phyloP scores from a whole-genome alignment of 176 grass and related monocot genomes.

The Hordeum marinum region DNA sequence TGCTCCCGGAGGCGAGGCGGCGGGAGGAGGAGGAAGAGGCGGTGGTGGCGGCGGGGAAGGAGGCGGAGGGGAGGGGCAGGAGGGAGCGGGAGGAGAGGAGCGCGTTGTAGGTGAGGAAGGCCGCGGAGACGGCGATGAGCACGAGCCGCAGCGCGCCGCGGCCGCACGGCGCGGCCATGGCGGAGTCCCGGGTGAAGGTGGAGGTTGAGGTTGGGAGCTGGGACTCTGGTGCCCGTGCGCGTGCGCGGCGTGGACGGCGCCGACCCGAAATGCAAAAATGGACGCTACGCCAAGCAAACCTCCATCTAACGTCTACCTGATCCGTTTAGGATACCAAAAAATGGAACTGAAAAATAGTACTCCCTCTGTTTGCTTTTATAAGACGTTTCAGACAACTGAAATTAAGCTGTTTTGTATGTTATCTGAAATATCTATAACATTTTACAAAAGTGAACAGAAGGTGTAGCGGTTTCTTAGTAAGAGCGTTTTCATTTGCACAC shows the following conservation, averaged over 20 bases:
- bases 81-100: conserved; percentile 42
- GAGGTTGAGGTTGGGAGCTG: background rate
- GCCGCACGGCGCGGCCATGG: conserved; percentile 41
- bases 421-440: too few species aligned
- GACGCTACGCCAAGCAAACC: background rate
- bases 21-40: conserved; percentile 23
- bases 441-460: too few species aligned
- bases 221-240: background rate
- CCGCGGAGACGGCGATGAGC: conserved; percentile 46
- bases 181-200: background rate
- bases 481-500: too few species aligned
- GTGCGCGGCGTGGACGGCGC: background rate
- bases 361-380: too few species aligned
- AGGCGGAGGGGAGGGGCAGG: conserved; percentile 18
- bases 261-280: background rate
- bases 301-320: background rate
- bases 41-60: conserved; percentile 10
- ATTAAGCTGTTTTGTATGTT: too few species aligned
- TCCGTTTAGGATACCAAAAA: background rate
- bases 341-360: too few species aligned
- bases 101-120: conserved; percentile 68
- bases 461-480: too few species aligned
- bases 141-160: conserved; percentile 29
- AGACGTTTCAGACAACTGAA: too few species aligned
- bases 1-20: background rate